A percentile compares a stretch with the other conserved stretches of the same genome.
phyloP scores from a whole-genome alignment of 2,329 filamentous ascomycete genomes.

The Aspergillus ustus region DNA sequence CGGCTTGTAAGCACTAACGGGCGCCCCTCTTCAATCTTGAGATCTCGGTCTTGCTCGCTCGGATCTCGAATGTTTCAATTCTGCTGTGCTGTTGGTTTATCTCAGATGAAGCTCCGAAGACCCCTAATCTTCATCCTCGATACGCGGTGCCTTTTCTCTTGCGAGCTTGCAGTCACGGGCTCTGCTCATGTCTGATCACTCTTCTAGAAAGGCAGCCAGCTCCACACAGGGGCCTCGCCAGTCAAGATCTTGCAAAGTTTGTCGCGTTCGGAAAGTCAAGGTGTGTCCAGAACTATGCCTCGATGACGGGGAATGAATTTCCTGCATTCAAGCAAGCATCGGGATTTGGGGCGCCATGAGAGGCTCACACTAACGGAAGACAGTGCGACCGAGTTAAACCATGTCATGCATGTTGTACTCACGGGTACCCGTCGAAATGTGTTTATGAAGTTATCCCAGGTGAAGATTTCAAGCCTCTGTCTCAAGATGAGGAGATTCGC shows the following conservation, averaged over 20 bases:
- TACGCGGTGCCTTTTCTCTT: constrained; percentile 25
- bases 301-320: not conserved
- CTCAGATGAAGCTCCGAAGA: constrained; percentile 18
- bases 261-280: constrained; percentile 45
- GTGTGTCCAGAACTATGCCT: constrained; percentile 27
- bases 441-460: constrained; percentile 40
- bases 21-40: constrained; percentile 28
- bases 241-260: constrained; percentile 45
- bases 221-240: constrained; percentile 33
- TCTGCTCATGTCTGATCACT: constrained; percentile 18
- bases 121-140: constrained; percentile 10
- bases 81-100: constrained; percentile 34
- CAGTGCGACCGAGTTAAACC: constrained; percentile 46
- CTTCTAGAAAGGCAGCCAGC: constrained; percentile 26
- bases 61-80: constrained; percentile 36
- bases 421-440: constrained; percentile 45
- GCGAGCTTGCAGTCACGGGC: constrained; percentile 29
- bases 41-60: constrained; percentile 36
- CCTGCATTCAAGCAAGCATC: not conserved
- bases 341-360: not conserved
- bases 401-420: constrained; percentile 46
- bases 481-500: constrained; percentile 43
- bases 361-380: constrained; percentile 7
- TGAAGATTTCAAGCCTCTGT: constrained; percentile 40
- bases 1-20: constrained; percentile 20